Evolutionary conservation across 2,329 filamentous ascomycete species (phyloP).

Genomic region (Pseudogymnoascus sp.): DNA sequence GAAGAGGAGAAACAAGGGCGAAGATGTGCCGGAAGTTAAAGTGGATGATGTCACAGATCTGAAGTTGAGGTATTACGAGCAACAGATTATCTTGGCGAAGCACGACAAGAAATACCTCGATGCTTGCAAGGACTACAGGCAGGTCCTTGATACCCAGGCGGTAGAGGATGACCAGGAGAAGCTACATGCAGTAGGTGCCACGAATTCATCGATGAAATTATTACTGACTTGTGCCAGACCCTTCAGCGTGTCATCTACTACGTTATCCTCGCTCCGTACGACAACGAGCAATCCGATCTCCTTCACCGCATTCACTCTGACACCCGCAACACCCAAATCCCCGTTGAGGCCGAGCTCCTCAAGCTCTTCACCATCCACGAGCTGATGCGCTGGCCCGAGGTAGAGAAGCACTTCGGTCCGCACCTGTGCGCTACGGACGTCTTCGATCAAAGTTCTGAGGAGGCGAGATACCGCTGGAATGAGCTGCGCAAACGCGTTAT

Average conservation of each 20-base stretch:
- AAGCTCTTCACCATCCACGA: slow-evolving; percentile 94
- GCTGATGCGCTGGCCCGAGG: slow-evolving; percentile 96
- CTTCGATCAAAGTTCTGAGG: slow-evolving; percentile 67
- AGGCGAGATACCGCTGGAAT: slow-evolving; percentile 80
- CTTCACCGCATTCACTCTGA: slow-evolving; percentile 89
- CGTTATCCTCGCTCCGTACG: slow-evolving; percentile 89
- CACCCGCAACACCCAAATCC: slow-evolving; percentile 66
- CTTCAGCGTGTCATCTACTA: slow-evolving; percentile 97
- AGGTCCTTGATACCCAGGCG: slow-evolving; percentile 91
- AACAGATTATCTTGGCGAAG: slow-evolving; percentile 91
- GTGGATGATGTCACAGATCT: slow-evolving; percentile 91
- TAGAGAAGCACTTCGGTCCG: slow-evolving; percentile 78
- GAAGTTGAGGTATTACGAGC: slow-evolving; percentile 93
- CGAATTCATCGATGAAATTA: neutral
- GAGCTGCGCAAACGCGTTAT: slow-evolving; percentile 97
- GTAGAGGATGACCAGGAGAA: slow-evolving; percentile 84
- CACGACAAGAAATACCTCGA: slow-evolving; percentile 97
- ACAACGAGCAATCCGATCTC: slow-evolving; percentile 97
- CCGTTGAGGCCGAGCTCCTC: slow-evolving; percentile 74
- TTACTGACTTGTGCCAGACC: slow-evolving; percentile 44
- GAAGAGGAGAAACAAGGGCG: slow-evolving; percentile 71
- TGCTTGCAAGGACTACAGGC: slow-evolving; percentile 95
- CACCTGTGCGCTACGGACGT: slow-evolving; percentile 86
- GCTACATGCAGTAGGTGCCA: slow-evolving; percentile 66
- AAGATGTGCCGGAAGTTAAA: slow-evolving; percentile 69